Evolutionary conservation across 2,329 filamentous ascomycete species (phyloP).

Genomic region (Aspergillus pseudoviridinutans): DNA sequence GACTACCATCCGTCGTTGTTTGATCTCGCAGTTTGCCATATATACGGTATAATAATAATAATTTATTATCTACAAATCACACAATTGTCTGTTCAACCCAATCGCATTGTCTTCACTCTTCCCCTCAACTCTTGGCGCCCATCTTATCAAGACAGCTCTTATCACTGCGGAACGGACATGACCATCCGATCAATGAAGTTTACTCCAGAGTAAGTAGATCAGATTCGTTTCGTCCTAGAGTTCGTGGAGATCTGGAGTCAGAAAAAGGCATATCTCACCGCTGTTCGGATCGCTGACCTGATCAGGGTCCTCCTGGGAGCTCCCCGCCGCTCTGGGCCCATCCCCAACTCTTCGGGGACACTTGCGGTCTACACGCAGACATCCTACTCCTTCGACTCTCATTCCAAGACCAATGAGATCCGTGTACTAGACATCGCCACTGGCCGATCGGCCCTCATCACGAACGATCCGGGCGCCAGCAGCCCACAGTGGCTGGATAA

Average conservation of each 20-base stretch:
- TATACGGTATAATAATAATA: not conserved
- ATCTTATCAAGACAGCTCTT: conserved; percentile 8
- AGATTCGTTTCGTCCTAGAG: not conserved
- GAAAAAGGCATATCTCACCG: not conserved
- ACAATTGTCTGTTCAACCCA: not conserved
- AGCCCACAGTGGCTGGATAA: conserved; percentile 46
- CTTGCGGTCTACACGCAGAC: conserved; percentile 47
- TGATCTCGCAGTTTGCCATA: not conserved
- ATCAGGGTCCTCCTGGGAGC: conserved; percentile 44
- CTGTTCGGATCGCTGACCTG: not conserved
- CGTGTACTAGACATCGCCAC: conserved; percentile 42
- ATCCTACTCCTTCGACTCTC: conserved; percentile 48
- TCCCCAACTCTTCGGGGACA: conserved; percentile 45
- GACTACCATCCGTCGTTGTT: not conserved
- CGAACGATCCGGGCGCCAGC: conserved; percentile 42
- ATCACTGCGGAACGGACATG: conserved; percentile 27
- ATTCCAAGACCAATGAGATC: conserved; percentile 45
- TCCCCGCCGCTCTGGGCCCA: conserved; percentile 43
- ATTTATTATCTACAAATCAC: not conserved
- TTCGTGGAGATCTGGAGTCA: not conserved
- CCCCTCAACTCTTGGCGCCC: conserved; percentile 17
- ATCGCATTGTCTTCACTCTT: conserved; percentile 7
- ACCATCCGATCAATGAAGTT: conserved; percentile 40
- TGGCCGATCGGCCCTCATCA: conserved; percentile 39
- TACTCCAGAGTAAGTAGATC: conserved; percentile 36